phyloP scores from a whole-genome alignment of 192 early-diverging fungal species.

The Glomus cerebriforme region DNA sequence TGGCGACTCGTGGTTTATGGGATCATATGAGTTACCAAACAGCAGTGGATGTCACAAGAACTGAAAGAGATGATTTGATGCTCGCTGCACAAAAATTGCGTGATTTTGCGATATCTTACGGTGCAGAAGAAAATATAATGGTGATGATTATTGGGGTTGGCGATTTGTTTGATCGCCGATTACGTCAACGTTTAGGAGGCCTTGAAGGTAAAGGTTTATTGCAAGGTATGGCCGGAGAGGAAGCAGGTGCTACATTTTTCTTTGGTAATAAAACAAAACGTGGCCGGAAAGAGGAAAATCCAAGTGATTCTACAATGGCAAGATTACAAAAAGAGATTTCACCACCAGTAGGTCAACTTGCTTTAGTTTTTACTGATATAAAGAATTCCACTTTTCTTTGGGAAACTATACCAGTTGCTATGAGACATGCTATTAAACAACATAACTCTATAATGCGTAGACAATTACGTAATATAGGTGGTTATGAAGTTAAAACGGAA shows the following conservation, averaged over 20 bases:
- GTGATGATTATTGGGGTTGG: slow-evolving; percentile 89
- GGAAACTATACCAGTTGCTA: slow-evolving; percentile 81
- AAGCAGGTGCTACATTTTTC: slow-evolving; percentile 33
- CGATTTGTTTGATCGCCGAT: slow-evolving; percentile 65
- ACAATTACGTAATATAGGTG: slow-evolving; percentile 76
- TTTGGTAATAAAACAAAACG: slow-evolving; percentile 36
- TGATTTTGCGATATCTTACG: slow-evolving; percentile 84
- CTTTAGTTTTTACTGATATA: slow-evolving; percentile 91
- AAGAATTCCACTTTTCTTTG: slow-evolving; percentile 92
- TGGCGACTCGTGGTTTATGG: slow-evolving; percentile 77
- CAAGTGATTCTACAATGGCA: slow-evolving; percentile 58
- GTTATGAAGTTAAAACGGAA: slow-evolving; percentile 96
- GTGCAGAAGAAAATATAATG: slow-evolving; percentile 74
- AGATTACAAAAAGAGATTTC: slow-evolving; percentile 66
- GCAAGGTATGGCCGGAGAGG: slow-evolving; percentile 22
- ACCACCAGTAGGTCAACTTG: slow-evolving; percentile 81
- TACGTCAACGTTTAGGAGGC: slow-evolving; percentile 31
- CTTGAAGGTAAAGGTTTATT: slow-evolving; percentile 27
- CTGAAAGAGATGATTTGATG: slow-evolving; percentile 73
- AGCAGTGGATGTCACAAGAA: slow-evolving; percentile 83
- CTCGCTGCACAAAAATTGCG: slow-evolving; percentile 79
- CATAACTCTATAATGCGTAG: slow-evolving; percentile 85
- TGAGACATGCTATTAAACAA: slow-evolving; percentile 84
- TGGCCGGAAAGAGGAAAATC: slow-evolving; percentile 47
- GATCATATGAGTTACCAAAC: slow-evolving; percentile 77